Conservation (phyloP, 2,329 filamentous ascomycete species). For the Scolecobasidium constrictum region DNA sequence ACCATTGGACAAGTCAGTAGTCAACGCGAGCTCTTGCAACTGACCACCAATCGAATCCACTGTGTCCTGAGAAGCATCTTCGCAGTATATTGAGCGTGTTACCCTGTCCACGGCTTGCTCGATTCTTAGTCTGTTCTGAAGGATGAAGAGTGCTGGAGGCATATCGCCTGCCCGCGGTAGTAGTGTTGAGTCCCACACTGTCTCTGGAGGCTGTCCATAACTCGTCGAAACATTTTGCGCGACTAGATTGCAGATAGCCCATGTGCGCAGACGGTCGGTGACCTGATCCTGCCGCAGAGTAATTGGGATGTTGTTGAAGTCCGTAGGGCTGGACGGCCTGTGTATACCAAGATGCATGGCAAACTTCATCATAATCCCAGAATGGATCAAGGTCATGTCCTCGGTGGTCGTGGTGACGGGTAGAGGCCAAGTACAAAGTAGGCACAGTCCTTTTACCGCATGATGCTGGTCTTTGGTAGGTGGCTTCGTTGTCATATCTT, state of each 20-base stretch:
- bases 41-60: not conserved
- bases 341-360: conserved; percentile 77
- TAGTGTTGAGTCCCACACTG: conserved; percentile 64
- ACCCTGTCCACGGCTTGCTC: conserved; percentile 69
- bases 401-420: conserved; percentile 72
- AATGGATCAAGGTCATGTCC: conserved; percentile 72
- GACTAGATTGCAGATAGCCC: conserved; percentile 79
- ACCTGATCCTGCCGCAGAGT: conserved; percentile 71
- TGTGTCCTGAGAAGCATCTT: conserved; percentile 53
- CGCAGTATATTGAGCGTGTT: conserved; percentile 68
- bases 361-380: conserved; percentile 78
- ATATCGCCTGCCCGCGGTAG: conserved; percentile 48
- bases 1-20: conserved; percentile 3
- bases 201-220: conserved; percentile 71
- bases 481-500: conserved; percentile 66
- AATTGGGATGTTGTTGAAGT: conserved; percentile 66
- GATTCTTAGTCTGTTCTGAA: conserved; percentile 58
- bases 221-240: conserved; percentile 73
- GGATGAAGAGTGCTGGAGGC: conserved; percentile 46
- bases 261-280: conserved; percentile 67
- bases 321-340: conserved; percentile 69
- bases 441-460: conserved; percentile 69
- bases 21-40: not conserved
- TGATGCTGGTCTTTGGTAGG: conserved; percentile 52
- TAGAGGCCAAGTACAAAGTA: conserved; percentile 72